A percentile compares a stretch with the other conserved stretches of the same genome.
phyloP scores from a whole-genome alignment of 768 basidiomycete species.

The Xerocomellus amylosporus region DNA sequence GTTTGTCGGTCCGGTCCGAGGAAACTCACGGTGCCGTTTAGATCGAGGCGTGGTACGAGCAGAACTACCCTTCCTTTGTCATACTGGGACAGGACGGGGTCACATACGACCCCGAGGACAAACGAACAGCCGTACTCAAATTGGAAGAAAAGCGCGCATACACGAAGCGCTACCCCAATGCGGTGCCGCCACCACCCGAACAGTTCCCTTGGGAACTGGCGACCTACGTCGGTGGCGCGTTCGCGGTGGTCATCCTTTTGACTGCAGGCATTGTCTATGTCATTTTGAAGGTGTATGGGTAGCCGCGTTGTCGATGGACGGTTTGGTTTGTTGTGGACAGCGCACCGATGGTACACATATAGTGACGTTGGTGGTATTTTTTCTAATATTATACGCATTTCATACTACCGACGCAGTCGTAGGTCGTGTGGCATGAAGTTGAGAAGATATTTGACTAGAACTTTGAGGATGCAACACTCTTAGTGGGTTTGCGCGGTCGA shows the following conservation, averaged over 20 bases:
- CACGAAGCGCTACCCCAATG: conserved; percentile 20
- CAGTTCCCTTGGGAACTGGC: conserved; percentile 31
- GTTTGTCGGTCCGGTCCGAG: neutral
- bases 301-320: neutral
- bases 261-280: conserved; percentile 24
- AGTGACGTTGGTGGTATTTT: neutral
- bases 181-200: conserved; percentile 1
- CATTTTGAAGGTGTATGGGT: conserved; percentile 23
- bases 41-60: conserved; percentile 95
- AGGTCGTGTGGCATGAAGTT: neutral
- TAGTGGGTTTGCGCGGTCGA: too few relatives aligned
- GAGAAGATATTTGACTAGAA: neutral
- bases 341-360: neutral
- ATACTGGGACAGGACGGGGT: conserved; percentile 20
- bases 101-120: conserved; percentile 49
- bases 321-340: neutral
- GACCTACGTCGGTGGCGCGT: conserved; percentile 28
- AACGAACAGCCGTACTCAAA: conserved; percentile 51
- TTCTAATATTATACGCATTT: neutral
- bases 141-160: conserved; percentile 43
- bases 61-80: conserved; percentile 91
- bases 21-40: conserved; percentile 26
- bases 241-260: conserved; percentile 28
- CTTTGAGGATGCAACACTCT: neutral
- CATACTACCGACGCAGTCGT: neutral